Base-by-base conservation (phyloP, 768 basidiomycete species). In the Boletus tylopilopsis region DNA sequence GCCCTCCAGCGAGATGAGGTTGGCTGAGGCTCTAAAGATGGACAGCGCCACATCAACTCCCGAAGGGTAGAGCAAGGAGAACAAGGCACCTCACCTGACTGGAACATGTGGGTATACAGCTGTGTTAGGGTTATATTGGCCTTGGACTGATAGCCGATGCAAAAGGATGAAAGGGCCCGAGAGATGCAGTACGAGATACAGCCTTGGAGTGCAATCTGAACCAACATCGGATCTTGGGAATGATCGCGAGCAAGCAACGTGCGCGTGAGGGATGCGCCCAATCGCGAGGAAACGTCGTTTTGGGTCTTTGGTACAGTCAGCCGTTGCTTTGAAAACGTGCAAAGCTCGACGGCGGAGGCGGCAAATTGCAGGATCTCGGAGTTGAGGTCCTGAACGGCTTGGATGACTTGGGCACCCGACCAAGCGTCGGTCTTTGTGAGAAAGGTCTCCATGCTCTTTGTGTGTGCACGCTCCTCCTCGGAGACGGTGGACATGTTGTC, bases 311-410 rank as follows among this genome's bases (percentile, higher is more conserved):
- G 58, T 12, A 71, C 64, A 16, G 73, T 61, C 10, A 70, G 60
- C 25, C 72, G 71, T 35, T 70, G 67, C 47, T 68, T 73, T 32
- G 70, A 70, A 59, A 84, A 82, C 2, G 76, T 74, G 56, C 79
- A 82, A 35, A 81, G 71, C 66, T 90, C 87, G 15, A 84, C 82
- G 7, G 84, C 86, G 21, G 82, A 78, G 15, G 86, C 85, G 9
- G 87, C 83, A 51, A 87, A 86, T 54, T 87, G 87, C n/a, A 87
- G 75, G 50, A 89, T 84, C 66, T 89, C 87, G 0, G 84, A 81
- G 62, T 90, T 90, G 64, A 90, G 76, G 59, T 90, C 87, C 54
- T 85, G 82, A 13, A 90, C 81, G 3, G 85, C 82, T 61, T 90
- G 86, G 41, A 90, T 77, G 63, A 90, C 76, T 62, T 88, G 85